Base-by-base conservation (phyloP, 2,329 filamentous ascomycete genomes). In the Amauroascus verrucosus region DNA sequence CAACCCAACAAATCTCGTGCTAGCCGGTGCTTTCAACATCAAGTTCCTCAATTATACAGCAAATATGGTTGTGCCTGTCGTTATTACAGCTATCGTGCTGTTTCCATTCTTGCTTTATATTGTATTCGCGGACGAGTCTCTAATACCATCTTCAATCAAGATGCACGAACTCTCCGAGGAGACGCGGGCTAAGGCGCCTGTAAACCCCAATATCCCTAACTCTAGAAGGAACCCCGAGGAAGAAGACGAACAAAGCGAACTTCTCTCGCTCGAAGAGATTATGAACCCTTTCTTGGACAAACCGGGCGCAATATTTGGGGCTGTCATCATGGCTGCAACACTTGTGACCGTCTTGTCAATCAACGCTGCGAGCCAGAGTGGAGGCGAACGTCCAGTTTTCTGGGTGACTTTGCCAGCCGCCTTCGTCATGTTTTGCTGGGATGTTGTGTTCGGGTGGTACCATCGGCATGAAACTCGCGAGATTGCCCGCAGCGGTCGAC, bases 211-310 rank as follows among this genome's bases (percentile, higher is more conserved):
- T 56, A 87, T 88, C 47, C 85, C 84, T 0, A 71, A 81, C 53
- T 79, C 80, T 0, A 73, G 80, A 56, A 77, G 78, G n/a, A 73
- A 67, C 1, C 72, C 74, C 0, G 76, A 78, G 6, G 77, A 79
- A 43, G 71, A 77, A 48, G 77, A 75, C 6, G 76, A 81, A 26
- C 67, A 79, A 54, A 73, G 68, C 2, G 77, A 83, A 57, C 66
- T 78, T 0, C 67, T 84, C 0, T 81, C 81, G 0, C 75, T 88
- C 0, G 83, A 85, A 57, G 84, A 88, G 61, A 85, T 88, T 60
- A 79, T 88, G 77, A 86, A 88, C 58, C 85, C 85, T 0, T 88
- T 84, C 54, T 65, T 88, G 0, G 84, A 88, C 62, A 84, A 80
- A 58, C 70, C 72, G 2, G 80, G 84, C 7, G 85, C 85, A 0